Evolutionary conservation across 1,139 yeast species (phyloP), one percentile per base, ranked within the genome.

Genomic region (Arxiozyma slooffiae): DNA sequence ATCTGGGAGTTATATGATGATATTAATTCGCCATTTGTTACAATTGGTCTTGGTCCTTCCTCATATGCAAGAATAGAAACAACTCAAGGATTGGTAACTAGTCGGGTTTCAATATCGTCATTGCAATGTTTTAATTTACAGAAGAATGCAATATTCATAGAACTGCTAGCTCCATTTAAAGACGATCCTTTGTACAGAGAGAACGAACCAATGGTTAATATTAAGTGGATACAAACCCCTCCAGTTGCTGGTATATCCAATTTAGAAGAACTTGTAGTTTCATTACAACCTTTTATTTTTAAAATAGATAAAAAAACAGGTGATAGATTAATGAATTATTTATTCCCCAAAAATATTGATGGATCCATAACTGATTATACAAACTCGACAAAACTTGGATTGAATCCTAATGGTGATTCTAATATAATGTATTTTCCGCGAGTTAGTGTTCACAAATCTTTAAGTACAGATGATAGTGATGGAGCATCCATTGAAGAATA

Each of bases 211-310:
- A 64, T 86, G 56, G 70, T 86, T 14, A 67, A 71, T 38, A 71
- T 85, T 48, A 71, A 74, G 17, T 89, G 97, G 97, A 76, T 78
- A 8, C 74, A 83, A 76, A 71, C 84, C 46, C 82, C 79, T 40
- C 87, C 95, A 0, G 85, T 89, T 50, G 97, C 96, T 5, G 97
- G 97, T 2, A 89, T 89, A 46, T 76, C 82, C 0, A 80, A 87
- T 34, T 69, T 89, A 58, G 77, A 76, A 23, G 71, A 75, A 44
- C 71, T 80, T 53, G 68, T 70, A 16, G 71, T 79, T 44, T 59
- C 70, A 4, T 63, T 86, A 39, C 80, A 79, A 55, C 96, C 97
- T 0, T 63, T 88, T 50, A 78, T 80, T 56, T 70, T 89, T 37
- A 88, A 85, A 60, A 69, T 89, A 57, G 96, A 89, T 59, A 81